A percentile compares a stretch with the other conserved stretches of the same genome.
These are phyloP conservation scores for Suillus fuscotomentosus DNA, from an alignment of 768 basidiomycete species.

Conservation along the genomic window DNA sequence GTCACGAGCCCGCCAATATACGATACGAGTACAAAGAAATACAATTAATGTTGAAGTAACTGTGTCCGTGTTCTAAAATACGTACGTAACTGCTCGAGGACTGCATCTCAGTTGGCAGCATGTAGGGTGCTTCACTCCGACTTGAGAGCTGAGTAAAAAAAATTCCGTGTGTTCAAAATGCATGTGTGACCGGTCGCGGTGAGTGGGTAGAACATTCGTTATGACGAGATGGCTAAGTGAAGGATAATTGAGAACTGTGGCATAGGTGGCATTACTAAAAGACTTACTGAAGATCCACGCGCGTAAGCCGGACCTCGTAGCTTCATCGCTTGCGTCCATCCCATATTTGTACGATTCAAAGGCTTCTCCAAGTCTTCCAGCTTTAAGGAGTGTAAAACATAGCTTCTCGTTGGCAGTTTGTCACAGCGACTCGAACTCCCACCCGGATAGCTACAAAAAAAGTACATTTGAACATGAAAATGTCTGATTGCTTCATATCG, in stretches of 20 bases:
- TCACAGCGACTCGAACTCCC: not conserved
- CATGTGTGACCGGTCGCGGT: not conserved
- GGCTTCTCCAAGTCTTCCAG: not conserved
- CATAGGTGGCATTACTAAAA: not conserved
- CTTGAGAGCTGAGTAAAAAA: not conserved
- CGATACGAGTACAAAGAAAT: not conserved
- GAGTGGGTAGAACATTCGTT: not conserved
- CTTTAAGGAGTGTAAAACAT: not conserved
- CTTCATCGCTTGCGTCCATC: not conserved
- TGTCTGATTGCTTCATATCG: not conserved
- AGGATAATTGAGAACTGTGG: too few species aligned
- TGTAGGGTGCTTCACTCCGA: not conserved
- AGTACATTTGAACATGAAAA: not conserved
- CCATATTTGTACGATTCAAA: not conserved
- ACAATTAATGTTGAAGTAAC: not conserved
- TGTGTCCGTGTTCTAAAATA: not conserved
- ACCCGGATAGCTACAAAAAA: not conserved
- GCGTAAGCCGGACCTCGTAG: not conserved
- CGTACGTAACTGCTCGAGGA: not conserved
- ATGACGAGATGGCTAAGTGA: not conserved
- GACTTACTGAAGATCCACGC: not conserved
- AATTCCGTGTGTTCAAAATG: not conserved
- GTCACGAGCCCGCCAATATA: not conserved
- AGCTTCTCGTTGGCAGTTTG: not conserved
- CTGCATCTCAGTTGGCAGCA: not conserved